Evolutionary conservation across 2,329 filamentous ascomycete genomes (phyloP).

Genomic region (Paecilomyces dactylethromorphus): DNA sequence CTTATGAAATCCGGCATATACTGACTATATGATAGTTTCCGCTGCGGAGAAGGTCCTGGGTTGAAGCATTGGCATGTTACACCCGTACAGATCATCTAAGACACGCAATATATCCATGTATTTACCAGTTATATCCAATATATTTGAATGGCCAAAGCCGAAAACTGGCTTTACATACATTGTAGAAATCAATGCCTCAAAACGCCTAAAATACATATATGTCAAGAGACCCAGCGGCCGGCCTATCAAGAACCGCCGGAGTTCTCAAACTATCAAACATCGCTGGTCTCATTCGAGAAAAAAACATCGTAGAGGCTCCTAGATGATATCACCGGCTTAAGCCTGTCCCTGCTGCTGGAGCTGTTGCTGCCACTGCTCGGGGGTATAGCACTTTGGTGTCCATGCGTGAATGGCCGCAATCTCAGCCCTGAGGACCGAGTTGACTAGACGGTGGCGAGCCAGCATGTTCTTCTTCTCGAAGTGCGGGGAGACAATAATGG

Average conservation of each 20-base stretch:
- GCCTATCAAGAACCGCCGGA: not conserved
- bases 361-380: constrained; percentile 78
- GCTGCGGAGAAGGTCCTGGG: constrained; percentile 44
- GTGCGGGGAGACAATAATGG: constrained; percentile 62
- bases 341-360: constrained; percentile 44
- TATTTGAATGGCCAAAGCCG: not conserved
- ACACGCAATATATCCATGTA: not conserved
- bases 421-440: constrained; percentile 74
- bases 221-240: not conserved
- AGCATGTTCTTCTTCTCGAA: constrained; percentile 70
- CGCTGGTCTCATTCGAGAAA: not conserved
- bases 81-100: not conserved
- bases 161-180: not conserved
- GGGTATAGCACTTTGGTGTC: constrained; percentile 90
- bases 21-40: constrained; percentile 31
- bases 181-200: not conserved
- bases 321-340: not conserved
- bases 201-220: constrained; percentile 3
- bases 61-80: constrained; percentile 13
- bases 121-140: not conserved
- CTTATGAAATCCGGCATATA: not conserved
- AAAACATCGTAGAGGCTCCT: not conserved
- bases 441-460: constrained; percentile 80
- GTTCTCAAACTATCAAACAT: not conserved
- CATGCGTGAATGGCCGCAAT: constrained; percentile 90